These are phyloP conservation scores for Schizochytrium sp. DNA, from an alignment of 108 stramenopile genomes.

Conservation along the genomic window DNA sequence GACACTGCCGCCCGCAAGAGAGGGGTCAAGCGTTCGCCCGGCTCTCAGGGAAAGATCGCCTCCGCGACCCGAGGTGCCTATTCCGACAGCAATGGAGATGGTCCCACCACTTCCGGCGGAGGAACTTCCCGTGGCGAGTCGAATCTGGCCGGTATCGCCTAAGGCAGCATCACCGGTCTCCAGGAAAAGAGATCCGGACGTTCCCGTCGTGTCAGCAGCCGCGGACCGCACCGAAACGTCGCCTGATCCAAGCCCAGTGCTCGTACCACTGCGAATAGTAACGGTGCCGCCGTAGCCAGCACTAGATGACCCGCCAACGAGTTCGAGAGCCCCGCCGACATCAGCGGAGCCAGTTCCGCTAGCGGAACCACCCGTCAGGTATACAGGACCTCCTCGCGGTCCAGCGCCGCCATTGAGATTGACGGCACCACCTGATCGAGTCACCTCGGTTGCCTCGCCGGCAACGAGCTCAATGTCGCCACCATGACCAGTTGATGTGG, in stretches of 20 bases:
- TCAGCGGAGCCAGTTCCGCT: constrained; percentile 11
- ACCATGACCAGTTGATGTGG: constrained; percentile 1
- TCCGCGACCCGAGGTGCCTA: constrained; percentile 33
- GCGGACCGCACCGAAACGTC: constrained; percentile 20
- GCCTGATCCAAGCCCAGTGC: constrained; percentile 23
- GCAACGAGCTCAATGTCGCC: not conserved
- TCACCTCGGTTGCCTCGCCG: not conserved
- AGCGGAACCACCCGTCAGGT: constrained; percentile 29
- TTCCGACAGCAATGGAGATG: constrained; percentile 24
- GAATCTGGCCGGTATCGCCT: not conserved
- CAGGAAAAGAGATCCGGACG: constrained; percentile 22
- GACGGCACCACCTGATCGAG: not conserved
- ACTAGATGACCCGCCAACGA: constrained; percentile 28
- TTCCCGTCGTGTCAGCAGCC: constrained; percentile 20
- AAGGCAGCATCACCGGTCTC: constrained; percentile 23
- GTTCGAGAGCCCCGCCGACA: constrained; percentile 24
- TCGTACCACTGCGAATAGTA: constrained; percentile 26
- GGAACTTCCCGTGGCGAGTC: not conserved
- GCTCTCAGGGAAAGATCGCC: constrained; percentile 25
- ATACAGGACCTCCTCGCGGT: constrained; percentile 23
- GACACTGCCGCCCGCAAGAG: not conserved
- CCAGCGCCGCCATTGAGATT: constrained; percentile 11
- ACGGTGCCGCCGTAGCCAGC: constrained; percentile 35
- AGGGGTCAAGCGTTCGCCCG: constrained; percentile 16
- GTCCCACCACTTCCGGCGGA: not conserved